A percentile compares a stretch with the other conserved stretches of the same genome.
phyloP scores from a whole-genome alignment of 805 yeast genomes.

The Torulaspora gathmanii region DNA sequence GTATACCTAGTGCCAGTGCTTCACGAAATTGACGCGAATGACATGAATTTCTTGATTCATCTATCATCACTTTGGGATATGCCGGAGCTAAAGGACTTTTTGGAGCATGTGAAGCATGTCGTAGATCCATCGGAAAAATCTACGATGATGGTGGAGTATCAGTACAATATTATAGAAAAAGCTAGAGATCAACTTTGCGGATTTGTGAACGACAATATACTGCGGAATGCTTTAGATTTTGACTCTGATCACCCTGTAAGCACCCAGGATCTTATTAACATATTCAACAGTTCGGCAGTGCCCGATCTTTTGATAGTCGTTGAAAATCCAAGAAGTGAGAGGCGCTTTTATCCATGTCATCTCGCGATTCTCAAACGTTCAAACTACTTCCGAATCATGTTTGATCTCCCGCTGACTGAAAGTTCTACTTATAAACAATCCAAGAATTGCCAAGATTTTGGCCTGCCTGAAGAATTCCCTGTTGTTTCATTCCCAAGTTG shows the following conservation, averaged over 20 bases:
- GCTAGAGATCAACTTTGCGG: constrained; percentile 27
- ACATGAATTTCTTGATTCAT: constrained; percentile 29
- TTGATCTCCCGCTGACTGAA: constrained; percentile 47
- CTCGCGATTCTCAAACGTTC: constrained; percentile 55
- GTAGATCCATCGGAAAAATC: constrained; percentile 33
- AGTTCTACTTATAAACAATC: constrained; percentile 10
- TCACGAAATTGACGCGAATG: constrained; percentile 35
- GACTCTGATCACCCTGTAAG: not conserved
- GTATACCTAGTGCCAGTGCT: constrained; percentile 40
- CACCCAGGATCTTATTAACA: not conserved
- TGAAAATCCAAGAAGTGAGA: constrained; percentile 22
- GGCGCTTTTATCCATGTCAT: constrained; percentile 56
- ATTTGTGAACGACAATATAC: constrained; percentile 26
- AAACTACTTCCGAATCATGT: constrained; percentile 61
- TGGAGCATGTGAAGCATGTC: constrained; percentile 31
- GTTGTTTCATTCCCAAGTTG: constrained; percentile 27
- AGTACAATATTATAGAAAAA: constrained; percentile 29
- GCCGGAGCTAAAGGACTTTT: constrained; percentile 37
- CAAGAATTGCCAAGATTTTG: constrained; percentile 2
- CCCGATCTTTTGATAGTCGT: constrained; percentile 50
- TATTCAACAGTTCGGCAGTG: constrained; percentile 14
- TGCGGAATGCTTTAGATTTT: constrained; percentile 8
- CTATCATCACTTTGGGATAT: constrained; percentile 38
- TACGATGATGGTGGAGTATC: constrained; percentile 34
- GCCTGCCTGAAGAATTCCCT: constrained; percentile 13